Evolutionary conservation across 116 monocot species (phyloP), one percentile per base, ranked within the genome.

Genomic region (Posidonia oceanica): DNA sequence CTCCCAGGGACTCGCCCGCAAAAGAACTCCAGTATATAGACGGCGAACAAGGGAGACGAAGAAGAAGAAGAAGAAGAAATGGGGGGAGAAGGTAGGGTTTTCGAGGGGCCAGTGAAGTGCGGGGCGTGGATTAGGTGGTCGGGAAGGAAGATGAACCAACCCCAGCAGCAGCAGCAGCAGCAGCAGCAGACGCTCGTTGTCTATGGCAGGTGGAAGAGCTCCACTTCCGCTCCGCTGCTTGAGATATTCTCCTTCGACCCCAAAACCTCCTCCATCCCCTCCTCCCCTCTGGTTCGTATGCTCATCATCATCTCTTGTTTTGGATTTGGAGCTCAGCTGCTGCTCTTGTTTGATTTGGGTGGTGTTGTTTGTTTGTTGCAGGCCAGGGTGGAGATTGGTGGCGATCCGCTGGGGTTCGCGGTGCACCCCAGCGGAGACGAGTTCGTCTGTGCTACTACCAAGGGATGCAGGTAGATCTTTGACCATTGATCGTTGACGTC

Each of bases 371-470:
- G 3, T 23, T 61, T 36, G 61, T 29, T 64, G n/a, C 51, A 88
- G 86, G 84, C 38, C 72, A 80, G 57, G 71, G 65, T 76, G 71
- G 81, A 64, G 68, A 69, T 97, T n/a, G 86, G 63, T 4, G 91
- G 79, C 4, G 72, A 81, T 66, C 91, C 96, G 0, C 36, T 79
- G 72, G 72, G 75, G 39, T 80, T 97, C 74, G 80, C 85, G 14
- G 97, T 97, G 75, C 92, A 89, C 54, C 97, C 97, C 18, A 82
- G 82, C 64, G 97, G 97, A 8, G 92, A 92, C 11, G 92, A 91
- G 72, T 64, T 97, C 60, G 80, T 97, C 59, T 97, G 92, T 61
- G 77, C 87, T 67, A 89, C 87, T 15, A 41, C 76, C 39, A 85
- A 71, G 0, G 89, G 92, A 7, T 97, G 97, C 92, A 89, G 70